Conservation (phyloP, 441 rosid genomes). For the Sinapis alba region DNA sequence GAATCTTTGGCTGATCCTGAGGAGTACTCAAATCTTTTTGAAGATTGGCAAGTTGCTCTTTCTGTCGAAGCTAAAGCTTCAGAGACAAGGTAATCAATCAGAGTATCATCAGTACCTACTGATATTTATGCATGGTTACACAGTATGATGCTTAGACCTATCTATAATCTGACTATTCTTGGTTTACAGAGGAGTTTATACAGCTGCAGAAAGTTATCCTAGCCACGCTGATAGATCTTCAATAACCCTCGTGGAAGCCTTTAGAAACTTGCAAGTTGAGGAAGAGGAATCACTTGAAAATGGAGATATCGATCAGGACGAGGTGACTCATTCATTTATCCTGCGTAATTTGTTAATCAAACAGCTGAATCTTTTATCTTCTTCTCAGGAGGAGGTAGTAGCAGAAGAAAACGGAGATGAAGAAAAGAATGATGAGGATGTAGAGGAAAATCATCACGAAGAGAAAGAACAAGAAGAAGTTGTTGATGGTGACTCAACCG, state of each 20-base stretch:
- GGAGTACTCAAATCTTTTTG: conserved; percentile 96
- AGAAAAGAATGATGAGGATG: conserved; percentile 14
- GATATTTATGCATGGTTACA: background rate
- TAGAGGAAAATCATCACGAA: conserved; percentile 3
- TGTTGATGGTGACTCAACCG: conserved; percentile 89
- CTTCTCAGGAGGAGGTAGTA: conserved; percentile 38
- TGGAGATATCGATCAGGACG: conserved; percentile 72
- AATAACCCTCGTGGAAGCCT: conserved; percentile 80
- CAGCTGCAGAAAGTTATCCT: conserved; percentile 63
- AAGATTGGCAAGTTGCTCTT: conserved; percentile 96
- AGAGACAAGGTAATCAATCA: conserved; percentile 64
- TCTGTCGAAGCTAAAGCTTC: conserved; percentile 77
- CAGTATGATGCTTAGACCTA: background rate
- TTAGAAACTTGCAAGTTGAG: conserved; percentile 79
- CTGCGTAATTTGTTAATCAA: conserved; percentile 38
- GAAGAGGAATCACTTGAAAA: conserved; percentile 76
- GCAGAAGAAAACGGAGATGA: conserved; percentile 47
- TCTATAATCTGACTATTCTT: background rate
- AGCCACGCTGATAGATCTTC: conserved; percentile 62
- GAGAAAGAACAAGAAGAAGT: conserved; percentile 59
- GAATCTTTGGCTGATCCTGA: conserved; percentile 98
- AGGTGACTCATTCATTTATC: conserved; percentile 50
- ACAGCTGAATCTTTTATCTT: background rate
- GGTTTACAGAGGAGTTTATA: conserved; percentile 52
- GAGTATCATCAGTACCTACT: background rate